phyloP scores from a whole-genome alignment of 305 asterid genomes.

The Rubia balearica region DNA sequence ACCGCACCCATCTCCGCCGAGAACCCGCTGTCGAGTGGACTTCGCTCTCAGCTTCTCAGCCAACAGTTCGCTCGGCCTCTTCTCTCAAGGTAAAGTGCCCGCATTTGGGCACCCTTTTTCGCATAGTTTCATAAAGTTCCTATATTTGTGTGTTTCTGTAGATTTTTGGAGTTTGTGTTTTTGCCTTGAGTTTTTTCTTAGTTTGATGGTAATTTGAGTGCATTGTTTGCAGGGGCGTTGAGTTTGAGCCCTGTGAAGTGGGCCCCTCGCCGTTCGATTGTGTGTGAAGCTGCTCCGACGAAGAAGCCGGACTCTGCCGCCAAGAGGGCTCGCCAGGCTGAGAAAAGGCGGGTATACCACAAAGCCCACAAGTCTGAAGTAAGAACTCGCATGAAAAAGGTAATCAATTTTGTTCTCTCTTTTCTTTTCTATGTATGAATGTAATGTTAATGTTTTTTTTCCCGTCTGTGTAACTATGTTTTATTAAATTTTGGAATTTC shows the following conservation, averaged over 20 bases:
- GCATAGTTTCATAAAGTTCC: not conserved
- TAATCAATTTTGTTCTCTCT: not conserved
- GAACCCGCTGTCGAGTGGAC: too few species aligned
- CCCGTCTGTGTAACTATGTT: not conserved
- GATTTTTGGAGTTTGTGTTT: not conserved
- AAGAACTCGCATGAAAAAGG: constrained; percentile 92
- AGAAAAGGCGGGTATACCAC: constrained; percentile 73
- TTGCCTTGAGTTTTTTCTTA: not conserved
- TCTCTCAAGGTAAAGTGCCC: constrained; percentile 45
- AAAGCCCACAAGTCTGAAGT: constrained; percentile 73
- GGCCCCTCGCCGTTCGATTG: constrained; percentile 47
- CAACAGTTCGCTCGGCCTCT: constrained; percentile 40
- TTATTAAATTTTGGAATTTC: not conserved
- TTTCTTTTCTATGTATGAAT: not conserved
- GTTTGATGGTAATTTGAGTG: not conserved
- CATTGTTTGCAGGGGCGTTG: constrained; percentile 34
- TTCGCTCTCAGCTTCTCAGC: constrained; percentile 77
- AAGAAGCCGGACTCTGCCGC: constrained; percentile 93
- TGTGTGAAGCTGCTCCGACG: constrained; percentile 55
- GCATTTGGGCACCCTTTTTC: not conserved
- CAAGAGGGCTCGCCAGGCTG: constrained; percentile 92
- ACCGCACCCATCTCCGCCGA: too few species aligned
- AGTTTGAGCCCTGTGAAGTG: constrained; percentile 37
- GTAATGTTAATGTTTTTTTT: not conserved
- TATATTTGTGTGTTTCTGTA: not conserved